Conservation (phyloP, 2,329 filamentous ascomycete species). For the Penicillium sp. region DNA sequence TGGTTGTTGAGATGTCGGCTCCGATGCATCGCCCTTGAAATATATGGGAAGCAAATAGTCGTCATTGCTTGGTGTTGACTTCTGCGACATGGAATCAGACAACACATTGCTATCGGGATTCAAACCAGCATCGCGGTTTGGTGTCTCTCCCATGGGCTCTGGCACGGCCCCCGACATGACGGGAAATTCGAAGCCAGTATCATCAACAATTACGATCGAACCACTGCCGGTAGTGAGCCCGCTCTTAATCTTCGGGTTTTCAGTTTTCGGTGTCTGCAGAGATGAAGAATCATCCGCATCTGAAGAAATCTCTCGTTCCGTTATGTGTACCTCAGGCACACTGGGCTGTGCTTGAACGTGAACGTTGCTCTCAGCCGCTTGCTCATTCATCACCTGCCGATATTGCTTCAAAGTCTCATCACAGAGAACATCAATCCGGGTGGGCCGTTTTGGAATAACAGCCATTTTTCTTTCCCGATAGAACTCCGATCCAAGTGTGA, state of each 20-base stretch:
- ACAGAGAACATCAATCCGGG: conserved; percentile 79
- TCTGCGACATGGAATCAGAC: conserved; percentile 2
- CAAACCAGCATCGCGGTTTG: background rate
- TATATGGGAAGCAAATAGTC: conserved; percentile 31
- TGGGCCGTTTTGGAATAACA: conserved; percentile 45
- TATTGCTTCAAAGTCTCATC: conserved; percentile 76
- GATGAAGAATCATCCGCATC: conserved; percentile 3
- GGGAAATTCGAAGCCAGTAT: conserved; percentile 47
- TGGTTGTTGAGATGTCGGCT: conserved; percentile 12
- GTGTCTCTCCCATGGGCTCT: conserved; percentile 3
- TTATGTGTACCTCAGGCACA: conserved; percentile 8
- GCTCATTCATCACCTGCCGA: conserved; percentile 61
- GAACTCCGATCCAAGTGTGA: conserved; percentile 46
- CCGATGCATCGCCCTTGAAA: conserved; percentile 25
- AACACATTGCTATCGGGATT: conserved; percentile 1
- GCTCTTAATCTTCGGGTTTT: conserved; percentile 43
- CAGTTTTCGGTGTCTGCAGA: conserved; percentile 20
- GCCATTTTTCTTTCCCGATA: conserved; percentile 42
- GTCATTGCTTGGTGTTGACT: conserved; percentile 24
- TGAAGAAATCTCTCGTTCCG: conserved; percentile 4
- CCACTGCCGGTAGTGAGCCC: conserved; percentile 76
- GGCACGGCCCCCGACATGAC: conserved; percentile 40
- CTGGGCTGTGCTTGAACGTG: conserved; percentile 6
- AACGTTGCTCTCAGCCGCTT: conserved; percentile 8
- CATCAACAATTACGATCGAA: conserved; percentile 84